phyloP scores from a whole-genome alignment of 2,329 filamentous ascomycete genomes.

The Sclerotinia nivalis region DNA sequence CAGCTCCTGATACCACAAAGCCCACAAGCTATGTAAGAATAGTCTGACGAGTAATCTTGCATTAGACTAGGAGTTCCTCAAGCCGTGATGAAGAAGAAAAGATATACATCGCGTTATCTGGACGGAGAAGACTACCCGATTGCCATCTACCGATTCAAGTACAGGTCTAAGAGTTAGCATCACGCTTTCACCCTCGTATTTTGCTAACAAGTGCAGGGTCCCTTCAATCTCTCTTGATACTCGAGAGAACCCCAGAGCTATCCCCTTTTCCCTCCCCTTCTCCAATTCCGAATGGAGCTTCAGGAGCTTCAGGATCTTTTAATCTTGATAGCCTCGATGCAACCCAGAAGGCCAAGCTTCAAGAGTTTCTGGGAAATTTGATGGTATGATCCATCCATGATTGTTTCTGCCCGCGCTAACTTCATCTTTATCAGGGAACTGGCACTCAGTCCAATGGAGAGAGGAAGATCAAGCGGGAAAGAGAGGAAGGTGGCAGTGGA shows the following conservation, averaged over 20 bases:
- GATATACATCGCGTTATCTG: accelerated
- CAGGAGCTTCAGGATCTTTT: neutral
- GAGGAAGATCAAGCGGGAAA: neutral
- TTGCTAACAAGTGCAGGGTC: conserved; percentile 6
- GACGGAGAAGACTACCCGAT: neutral
- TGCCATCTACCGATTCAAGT: conserved; percentile 16
- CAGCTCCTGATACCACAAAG: no score
- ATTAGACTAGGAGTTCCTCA: neutral
- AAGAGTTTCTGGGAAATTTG: conserved; percentile 13
- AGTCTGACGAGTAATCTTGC: neutral
- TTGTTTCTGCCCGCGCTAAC: neutral
- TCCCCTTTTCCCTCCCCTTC: neutral
- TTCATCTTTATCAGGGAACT: neutral
- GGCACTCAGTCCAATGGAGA: neutral
- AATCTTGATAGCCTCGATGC: neutral
- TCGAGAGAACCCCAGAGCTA: conserved; percentile 1
- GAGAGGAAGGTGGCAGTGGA: neutral
- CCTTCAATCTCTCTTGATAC: conserved; percentile 18
- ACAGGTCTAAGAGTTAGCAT: conserved; percentile 5
- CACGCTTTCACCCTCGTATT: no score
- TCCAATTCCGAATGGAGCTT: neutral
- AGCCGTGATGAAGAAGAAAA: accelerated
- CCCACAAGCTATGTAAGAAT: neutral
- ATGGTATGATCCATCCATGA: neutral
- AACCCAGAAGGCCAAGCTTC: conserved; percentile 5